Evolutionary conservation across 2,329 filamentous ascomycete genomes (phyloP).

Genomic region (Scedosporium minutisporum): DNA sequence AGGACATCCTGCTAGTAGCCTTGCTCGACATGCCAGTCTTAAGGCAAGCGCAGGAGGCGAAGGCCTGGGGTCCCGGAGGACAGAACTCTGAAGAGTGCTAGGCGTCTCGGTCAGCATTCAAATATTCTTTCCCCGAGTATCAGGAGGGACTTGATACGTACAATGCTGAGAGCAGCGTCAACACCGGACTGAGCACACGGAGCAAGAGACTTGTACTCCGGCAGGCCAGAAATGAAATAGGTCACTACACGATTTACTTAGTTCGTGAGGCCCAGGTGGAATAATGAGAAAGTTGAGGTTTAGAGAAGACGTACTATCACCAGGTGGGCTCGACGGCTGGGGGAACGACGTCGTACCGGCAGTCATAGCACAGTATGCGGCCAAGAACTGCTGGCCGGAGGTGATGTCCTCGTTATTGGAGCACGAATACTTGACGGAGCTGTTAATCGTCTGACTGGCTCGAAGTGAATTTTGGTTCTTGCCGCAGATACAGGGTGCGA

Average conservation of each 20-base stretch:
- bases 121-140: not conserved
- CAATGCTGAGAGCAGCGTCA: not conserved
- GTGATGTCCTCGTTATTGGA: constrained; percentile 34
- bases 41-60: constrained; percentile 44
- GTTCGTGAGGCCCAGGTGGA: constrained; percentile 7
- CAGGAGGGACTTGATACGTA: not conserved
- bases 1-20: constrained; percentile 33
- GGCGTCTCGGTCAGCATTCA: not conserved
- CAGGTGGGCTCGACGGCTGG: constrained; percentile 33
- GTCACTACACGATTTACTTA: constrained; percentile 26
- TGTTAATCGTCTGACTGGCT: constrained; percentile 32
- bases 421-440: constrained; percentile 33
- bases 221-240: constrained; percentile 44
- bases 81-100: constrained; percentile 20
- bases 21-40: constrained; percentile 35
- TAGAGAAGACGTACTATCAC: constrained; percentile 32
- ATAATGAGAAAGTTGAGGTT: not conserved
- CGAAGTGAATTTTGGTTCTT: constrained; percentile 38
- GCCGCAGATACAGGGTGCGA: constrained; percentile 41
- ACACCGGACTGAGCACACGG: constrained; percentile 35
- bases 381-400: constrained; percentile 39
- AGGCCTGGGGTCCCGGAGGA: constrained; percentile 33
- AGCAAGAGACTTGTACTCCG: constrained; percentile 33
- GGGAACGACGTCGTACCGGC: constrained; percentile 40
- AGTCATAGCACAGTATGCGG: constrained; percentile 41